phyloP scores from a whole-genome alignment of 1,284 basidiomycete genomes.

The Leccinum griseonigrum region DNA sequence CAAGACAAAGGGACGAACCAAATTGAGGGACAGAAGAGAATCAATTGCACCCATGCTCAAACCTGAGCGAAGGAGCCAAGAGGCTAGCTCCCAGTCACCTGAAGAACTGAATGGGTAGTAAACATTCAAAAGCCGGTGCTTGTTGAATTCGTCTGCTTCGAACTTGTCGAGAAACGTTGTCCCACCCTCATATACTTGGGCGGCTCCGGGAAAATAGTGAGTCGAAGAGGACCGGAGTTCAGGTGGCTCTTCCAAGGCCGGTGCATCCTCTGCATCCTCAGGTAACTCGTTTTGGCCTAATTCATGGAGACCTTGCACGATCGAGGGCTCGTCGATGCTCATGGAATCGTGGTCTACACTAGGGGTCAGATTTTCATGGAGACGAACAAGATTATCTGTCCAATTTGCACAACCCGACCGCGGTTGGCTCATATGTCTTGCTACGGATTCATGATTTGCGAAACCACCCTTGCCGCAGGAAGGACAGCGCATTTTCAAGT shows the following conservation, averaged over 20 bases:
- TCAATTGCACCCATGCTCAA: not conserved
- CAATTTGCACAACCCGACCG: too few relatives aligned
- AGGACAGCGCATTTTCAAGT: not conserved
- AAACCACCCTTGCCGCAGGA: too few relatives aligned
- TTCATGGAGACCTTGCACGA: too few relatives aligned
- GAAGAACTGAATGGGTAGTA: not conserved
- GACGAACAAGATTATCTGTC: too few relatives aligned
- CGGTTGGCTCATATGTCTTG: too few relatives aligned
- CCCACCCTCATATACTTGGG: not conserved
- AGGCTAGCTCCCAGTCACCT: not conserved
- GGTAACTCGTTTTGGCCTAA: too few relatives aligned
- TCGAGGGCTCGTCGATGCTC: too few relatives aligned
- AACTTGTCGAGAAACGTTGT: not conserved
- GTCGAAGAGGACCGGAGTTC: not conserved
- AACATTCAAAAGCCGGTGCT: not conserved
- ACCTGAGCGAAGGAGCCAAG: not conserved
- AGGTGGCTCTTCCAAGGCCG: not conserved
- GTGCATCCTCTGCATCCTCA: not conserved
- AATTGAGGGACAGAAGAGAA: not conserved
- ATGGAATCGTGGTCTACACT: too few relatives aligned
- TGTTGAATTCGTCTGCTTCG: not conserved
- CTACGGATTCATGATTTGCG: too few relatives aligned
- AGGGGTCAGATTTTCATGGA: too few relatives aligned
- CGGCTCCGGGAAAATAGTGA: not conserved
- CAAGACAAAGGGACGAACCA: not conserved